These are phyloP conservation scores for Nannochloropsis granulata DNA, from an alignment of 108 stramenopile species.

Conservation along the genomic window DNA sequence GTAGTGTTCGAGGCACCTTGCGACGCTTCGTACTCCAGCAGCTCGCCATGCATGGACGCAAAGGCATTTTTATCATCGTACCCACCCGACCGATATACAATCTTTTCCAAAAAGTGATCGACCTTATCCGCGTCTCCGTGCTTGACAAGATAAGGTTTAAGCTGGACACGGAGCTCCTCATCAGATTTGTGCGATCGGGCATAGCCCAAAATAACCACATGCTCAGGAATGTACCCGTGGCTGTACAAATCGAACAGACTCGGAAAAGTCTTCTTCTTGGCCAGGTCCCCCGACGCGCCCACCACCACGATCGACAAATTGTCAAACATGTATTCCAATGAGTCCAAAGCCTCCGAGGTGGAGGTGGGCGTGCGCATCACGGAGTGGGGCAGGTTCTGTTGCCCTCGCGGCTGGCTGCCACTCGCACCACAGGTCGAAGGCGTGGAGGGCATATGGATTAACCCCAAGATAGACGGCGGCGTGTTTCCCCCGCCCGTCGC, in stretches of 20 bases:
- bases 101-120: constrained; percentile 55
- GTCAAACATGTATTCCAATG: not conserved
- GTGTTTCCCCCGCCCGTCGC: no score
- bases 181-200: constrained; percentile 63
- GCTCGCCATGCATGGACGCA: constrained; percentile 26
- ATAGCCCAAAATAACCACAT: constrained; percentile 66
- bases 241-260: constrained; percentile 65
- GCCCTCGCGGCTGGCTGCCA: not conserved
- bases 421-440: no score
- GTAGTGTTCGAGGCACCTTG: not conserved
- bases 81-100: constrained; percentile 53
- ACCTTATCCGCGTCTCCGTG: constrained; percentile 30
- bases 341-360: not conserved
- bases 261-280: constrained; percentile 82
- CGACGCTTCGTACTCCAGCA: constrained; percentile 35
- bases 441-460: no score
- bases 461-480: no score
- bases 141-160: constrained; percentile 51
- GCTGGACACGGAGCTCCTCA: constrained; percentile 57
- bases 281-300: constrained; percentile 65
- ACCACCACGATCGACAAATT: constrained; percentile 17
- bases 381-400: not conserved
- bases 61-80: constrained; percentile 71
- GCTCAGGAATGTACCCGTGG: constrained; percentile 53
- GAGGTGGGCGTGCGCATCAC: not conserved